Conservation (phyloP, 345 rosid genomes). For the Cardamine occulta region DNA sequence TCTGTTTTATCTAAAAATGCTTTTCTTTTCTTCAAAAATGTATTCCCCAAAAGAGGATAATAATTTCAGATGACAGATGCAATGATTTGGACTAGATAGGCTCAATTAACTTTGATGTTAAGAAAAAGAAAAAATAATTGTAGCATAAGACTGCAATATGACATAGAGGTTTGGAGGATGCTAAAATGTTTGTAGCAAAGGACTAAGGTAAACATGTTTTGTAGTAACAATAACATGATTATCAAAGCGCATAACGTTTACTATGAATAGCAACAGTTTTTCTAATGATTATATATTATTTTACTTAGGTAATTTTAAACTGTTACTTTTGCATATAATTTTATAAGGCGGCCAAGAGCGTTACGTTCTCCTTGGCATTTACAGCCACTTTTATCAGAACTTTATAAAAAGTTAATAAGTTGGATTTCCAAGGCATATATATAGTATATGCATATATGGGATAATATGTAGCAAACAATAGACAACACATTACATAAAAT, state of each 20-base stretch:
- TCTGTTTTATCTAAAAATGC: not conserved
- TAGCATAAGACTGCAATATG: slow-evolving; percentile 3
- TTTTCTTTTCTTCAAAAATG: not conserved
- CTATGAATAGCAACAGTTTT: not conserved
- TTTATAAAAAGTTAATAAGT: slow-evolving; percentile 37
- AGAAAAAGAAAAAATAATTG: not conserved
- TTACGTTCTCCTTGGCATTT: slow-evolving; percentile 30
- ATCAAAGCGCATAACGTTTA: not conserved
- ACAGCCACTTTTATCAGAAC: slow-evolving; percentile 37
- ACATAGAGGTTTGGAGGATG: not conserved
- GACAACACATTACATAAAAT: slow-evolving; percentile 22
- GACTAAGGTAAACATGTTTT: not conserved
- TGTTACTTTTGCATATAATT: slow-evolving; percentile 19
- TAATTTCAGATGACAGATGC: slow-evolving; percentile 14
- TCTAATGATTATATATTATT: not conserved
- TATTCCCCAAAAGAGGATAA: not conserved
- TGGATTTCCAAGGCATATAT: slow-evolving; percentile 32
- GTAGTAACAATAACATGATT: not conserved
- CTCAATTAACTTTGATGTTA: not conserved
- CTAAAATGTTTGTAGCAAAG: not conserved
- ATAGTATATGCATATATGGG: not conserved
- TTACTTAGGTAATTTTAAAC: no score
- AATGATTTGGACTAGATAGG: slow-evolving; percentile 4
- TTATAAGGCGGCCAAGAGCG: slow-evolving; percentile 27
- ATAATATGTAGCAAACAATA: slow-evolving; percentile 20